phyloP scores from a whole-genome alignment of 1,139 yeast genomes.

The Pichia sp. region DNA sequence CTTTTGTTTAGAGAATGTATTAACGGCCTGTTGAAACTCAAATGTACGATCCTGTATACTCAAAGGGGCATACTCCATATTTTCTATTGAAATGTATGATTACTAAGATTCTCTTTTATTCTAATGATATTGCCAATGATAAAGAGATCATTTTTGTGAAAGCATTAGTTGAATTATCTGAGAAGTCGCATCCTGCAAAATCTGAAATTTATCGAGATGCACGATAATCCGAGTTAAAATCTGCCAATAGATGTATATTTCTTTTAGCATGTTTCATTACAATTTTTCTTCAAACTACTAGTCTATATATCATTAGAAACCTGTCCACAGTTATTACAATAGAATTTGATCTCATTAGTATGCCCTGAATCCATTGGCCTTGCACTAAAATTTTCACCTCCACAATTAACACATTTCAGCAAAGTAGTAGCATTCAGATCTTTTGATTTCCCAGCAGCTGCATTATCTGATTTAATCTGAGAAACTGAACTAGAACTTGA shows the following conservation, averaged over 20 bases:
- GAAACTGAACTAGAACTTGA: background rate
- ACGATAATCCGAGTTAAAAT: too few relatives aligned
- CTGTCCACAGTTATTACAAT: slow-evolving; percentile 23
- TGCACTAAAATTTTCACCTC: slow-evolving; percentile 12
- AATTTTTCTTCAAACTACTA: background rate
- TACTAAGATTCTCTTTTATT: too few relatives aligned
- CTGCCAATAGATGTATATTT: too few relatives aligned
- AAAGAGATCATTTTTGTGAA: too few relatives aligned
- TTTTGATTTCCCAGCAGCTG: too few relatives aligned
- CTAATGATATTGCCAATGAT: too few relatives aligned
- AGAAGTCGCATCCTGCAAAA: too few relatives aligned
- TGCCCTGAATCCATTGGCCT: slow-evolving; percentile 14
- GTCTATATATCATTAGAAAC: background rate
- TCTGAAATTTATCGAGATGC: too few relatives aligned
- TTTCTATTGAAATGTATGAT: too few relatives aligned
- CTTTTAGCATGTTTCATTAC: background rate
- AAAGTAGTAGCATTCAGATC: slow-evolving; percentile 1
- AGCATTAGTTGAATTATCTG: background rate
- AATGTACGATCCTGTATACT: slow-evolving; percentile 68
- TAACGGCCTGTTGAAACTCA: slow-evolving; percentile 82
- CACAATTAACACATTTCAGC: slow-evolving; percentile 6
- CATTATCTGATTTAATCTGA: background rate
- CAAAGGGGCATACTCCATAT: slow-evolving; percentile 21
- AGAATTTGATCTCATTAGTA: slow-evolving; percentile 18
- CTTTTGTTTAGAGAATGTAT: slow-evolving; percentile 51